Evolutionary conservation across 2,329 filamentous ascomycete species (phyloP), one percentile per base, ranked within the genome.

Genomic region (Domatiomyces globalis): DNA sequence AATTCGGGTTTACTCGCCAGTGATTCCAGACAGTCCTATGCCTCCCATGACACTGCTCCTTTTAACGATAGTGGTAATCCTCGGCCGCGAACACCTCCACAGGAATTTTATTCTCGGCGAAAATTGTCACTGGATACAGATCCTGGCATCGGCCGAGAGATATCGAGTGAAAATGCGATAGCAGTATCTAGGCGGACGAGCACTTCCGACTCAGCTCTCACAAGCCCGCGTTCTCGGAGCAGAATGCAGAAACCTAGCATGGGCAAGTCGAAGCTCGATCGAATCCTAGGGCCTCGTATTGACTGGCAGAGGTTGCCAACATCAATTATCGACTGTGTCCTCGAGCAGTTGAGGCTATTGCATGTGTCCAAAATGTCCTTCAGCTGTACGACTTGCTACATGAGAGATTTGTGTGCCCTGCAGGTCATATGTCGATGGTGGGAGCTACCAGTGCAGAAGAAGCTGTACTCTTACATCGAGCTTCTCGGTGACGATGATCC

Each of bases 381-480:
- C 20, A 67, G 73, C 39, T 79, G 77, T 60, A 65, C 71, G 45
- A 71, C 73, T 49, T 78, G 76, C 58, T 76, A 75, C 55, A 68
- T 78, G 56, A 68, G 69, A 51, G 77, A 81, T 60, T 61, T 81
- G 18, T 69, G 71, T 56, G 70, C 71, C 46, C 65, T 80, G 27
- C 71, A 74, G 46, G 62, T 79, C 54, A 76, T 74, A 17, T 77
- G 73, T 56, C 74, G 74, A 49, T 64, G 69, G n/a, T 81, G 77
- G 77, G 71, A 77, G 57, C 72, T 69, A 55, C 70, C 70, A 12
- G 75, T 75, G 9, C 70, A 71, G 57, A 65, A 66, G 49, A 67
- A 67, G 58, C 63, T 80, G 53, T 78, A 79, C 58, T 66, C 67
- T 48, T 69, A 67, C 49, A 69, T 76, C 22, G 67, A 73, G 52